These are phyloP conservation scores for Coprinopsis sp. DNA, from an alignment of 768 basidiomycete genomes.

Conservation along the genomic window DNA sequence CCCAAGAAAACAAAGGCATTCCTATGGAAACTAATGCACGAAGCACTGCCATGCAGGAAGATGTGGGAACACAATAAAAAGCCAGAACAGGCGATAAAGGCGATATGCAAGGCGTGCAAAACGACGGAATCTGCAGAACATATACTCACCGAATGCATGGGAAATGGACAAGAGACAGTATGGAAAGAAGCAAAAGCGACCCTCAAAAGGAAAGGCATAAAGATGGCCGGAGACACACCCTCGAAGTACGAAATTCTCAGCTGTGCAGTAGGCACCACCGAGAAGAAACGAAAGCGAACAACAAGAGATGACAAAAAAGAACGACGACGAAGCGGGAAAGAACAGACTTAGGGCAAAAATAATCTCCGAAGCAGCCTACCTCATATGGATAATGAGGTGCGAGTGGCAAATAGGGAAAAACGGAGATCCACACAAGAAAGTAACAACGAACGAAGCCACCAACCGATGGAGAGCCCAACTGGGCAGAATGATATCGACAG, in stretches of 20 bases:
- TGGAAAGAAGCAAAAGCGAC: background rate
- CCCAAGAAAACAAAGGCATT: background rate
- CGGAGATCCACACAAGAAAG: background rate
- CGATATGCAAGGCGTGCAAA: background rate
- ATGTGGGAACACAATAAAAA: background rate
- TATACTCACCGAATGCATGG: background rate
- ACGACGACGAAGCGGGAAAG: background rate
- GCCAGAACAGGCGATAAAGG: background rate
- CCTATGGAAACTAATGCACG: background rate
- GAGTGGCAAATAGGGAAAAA: constrained; percentile 6
- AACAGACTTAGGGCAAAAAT: constrained; percentile 8
- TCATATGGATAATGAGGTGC: constrained; percentile 12
- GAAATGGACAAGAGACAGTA: background rate
- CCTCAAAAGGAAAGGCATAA: background rate
- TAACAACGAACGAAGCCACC: background rate
- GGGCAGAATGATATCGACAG: background rate
- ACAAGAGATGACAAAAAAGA: too few species aligned
- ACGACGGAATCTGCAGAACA: background rate
- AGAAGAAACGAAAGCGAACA: background rate
- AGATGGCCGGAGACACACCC: background rate
- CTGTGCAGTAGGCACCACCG: background rate
- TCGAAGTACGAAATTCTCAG: background rate
- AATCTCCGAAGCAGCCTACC: constrained; percentile 7
- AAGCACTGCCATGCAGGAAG: background rate
- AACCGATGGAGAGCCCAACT: background rate